Percentiles rank a stretch among this genome's conserved stretches.
phyloP scores from a whole-genome alignment of 371 early-diverging fungal genomes.

The Encephalitozoon intestinalis region DNA sequence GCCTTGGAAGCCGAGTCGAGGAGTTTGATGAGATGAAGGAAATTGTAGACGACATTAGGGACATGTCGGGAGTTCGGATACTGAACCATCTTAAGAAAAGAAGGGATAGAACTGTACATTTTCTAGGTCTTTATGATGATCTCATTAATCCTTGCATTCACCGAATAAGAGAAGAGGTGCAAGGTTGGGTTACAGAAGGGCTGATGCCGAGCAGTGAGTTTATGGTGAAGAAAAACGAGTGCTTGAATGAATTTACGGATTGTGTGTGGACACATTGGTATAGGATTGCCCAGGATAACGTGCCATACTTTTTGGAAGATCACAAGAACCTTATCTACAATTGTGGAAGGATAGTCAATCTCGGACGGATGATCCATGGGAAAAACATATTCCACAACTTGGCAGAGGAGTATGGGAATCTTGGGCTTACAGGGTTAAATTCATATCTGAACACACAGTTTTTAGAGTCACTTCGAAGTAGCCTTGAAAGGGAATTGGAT shows the following conservation, averaged over 20 bases:
- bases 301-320: neutral
- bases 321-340: neutral
- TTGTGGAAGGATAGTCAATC: constrained; percentile 1
- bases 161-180: neutral
- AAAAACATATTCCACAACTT: neutral
- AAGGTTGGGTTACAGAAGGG: constrained; percentile 7
- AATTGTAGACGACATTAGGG: constrained; percentile 7
- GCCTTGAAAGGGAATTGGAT: neutral
- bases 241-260: neutral
- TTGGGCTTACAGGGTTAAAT: neutral
- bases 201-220: neutral
- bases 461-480: neutral
- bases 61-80: neutral
- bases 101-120: neutral
- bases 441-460: neutral
- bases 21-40: neutral
- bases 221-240: neutral
- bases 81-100: constrained; percentile 1
- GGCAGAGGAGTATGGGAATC: neutral
- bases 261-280: constrained; percentile 9
- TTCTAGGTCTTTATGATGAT: neutral
- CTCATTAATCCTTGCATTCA: neutral
- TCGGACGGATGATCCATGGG: neutral
- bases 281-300: neutral
- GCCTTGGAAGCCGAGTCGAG: neutral